Evolutionary conservation across 2,329 filamentous ascomycete species (phyloP), one percentile per base, ranked within the genome.

Genomic region (Trichoderma sp.): DNA sequence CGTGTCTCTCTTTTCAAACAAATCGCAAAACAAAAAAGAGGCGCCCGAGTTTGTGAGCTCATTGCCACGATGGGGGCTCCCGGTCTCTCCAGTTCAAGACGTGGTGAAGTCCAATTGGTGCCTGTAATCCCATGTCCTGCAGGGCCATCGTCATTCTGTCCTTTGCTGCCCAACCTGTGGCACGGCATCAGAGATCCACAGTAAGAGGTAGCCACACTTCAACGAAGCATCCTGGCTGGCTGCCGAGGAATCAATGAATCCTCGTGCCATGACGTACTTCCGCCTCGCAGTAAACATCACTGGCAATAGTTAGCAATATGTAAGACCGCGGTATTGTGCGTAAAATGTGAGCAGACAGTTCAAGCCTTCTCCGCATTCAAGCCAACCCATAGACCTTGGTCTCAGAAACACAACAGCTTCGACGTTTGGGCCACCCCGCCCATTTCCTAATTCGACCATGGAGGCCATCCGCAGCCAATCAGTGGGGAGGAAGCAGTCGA

Each of bases 101-200:
- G 80, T 81, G 80, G 80, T 77, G 66, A 50, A 27, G 69, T 53
- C 41, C 75, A 77, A 81, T 81, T 81, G 78, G 68, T 71, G 68
- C 65, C n/a, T 35, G 56, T 21, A 21, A 45, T 56, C 33, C 74
- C 74, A 31, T 65, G 63, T 9, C 53, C 64, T 64, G 69, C 69
- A 64, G 64, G 35, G 53, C 66, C 63, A 78, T 74, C 76, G 63
- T 67, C 74, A 67, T 78, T 41, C 59, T 60, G 69, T 45, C 41
- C 29, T 63, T 79, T 80, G 79, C 75, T 81, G 80, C 80, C 80
- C 80, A 80, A 81, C 53, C 33, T 21, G 33, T 60, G 18, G 56
- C 66, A 38, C 35, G 9, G 45, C 73, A 71, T 68, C 50, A 71
- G 53, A 50, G 75, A 68, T 73, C 73, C 76, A 69, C 75, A 45